Percentiles rank a stretch among this genome's conserved stretches.
These are phyloP conservation scores for Metarhizium anisopliae DNA, from an alignment of 2,329 filamentous ascomycete species.

Conservation along the genomic window DNA sequence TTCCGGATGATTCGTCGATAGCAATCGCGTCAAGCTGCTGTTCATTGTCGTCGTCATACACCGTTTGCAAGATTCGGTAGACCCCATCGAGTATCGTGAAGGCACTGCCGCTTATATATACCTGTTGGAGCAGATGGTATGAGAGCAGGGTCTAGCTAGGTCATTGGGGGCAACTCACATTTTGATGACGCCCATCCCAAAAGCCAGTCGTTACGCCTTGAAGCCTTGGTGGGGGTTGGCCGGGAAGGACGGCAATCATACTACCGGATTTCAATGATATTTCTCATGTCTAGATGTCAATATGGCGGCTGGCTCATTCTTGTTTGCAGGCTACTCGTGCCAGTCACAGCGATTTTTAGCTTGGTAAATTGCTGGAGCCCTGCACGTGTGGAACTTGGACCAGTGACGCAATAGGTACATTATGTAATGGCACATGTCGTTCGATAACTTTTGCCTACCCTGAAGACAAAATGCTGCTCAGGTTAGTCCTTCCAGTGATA, in stretches of 20 bases:
- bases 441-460: no score
- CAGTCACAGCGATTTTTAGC: background rate
- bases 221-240: slow-evolving; percentile 67
- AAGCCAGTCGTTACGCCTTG: slow-evolving; percentile 67
- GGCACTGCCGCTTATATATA: slow-evolving; percentile 83
- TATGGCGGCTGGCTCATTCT: background rate
- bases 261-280: slow-evolving; percentile 18
- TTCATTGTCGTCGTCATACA: slow-evolving; percentile 70
- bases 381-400: background rate
- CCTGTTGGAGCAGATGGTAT: slow-evolving; percentile 35
- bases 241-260: slow-evolving; percentile 74
- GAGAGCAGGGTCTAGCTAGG: background rate
- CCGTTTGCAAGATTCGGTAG: slow-evolving; percentile 72
- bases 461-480: no score
- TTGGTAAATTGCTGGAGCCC: background rate
- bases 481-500: no score
- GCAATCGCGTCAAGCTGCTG: slow-evolving; percentile 62
- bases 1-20: slow-evolving; percentile 74
- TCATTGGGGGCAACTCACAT: slow-evolving; percentile 41
- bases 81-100: slow-evolving; percentile 74
- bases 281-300: slow-evolving; percentile 6
- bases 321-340: background rate
- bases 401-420: background rate
- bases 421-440: background rate
- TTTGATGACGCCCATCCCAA: slow-evolving; percentile 64